Evolutionary conservation across 2,329 filamentous ascomycete species (phyloP).

Genomic region (Trichothecium roseum): DNA sequence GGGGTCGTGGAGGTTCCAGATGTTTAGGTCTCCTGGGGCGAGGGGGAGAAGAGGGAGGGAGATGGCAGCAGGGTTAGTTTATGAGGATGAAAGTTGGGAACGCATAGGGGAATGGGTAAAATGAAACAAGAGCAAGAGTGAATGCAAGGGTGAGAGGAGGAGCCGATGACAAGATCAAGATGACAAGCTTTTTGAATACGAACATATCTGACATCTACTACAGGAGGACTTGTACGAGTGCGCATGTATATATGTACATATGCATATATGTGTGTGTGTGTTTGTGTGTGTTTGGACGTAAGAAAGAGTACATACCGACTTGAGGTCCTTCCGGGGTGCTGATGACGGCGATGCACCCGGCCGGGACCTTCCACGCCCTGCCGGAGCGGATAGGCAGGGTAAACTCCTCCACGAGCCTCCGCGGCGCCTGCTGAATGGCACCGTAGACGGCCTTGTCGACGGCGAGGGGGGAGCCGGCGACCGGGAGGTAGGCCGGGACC

Average conservation of each 20-base stretch:
- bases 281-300: background rate
- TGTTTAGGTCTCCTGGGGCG: conserved; percentile 58
- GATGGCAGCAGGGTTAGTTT: too few species aligned
- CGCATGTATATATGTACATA: background rate
- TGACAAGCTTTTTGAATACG: too few species aligned
- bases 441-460: conserved; percentile 44
- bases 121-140: too few species aligned
- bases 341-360: conserved; percentile 59
- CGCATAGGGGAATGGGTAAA: too few species aligned
- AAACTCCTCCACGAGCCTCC: conserved; percentile 37
- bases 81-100: too few species aligned
- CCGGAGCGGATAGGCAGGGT: conserved; percentile 65
- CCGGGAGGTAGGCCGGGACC: conserved; percentile 37
- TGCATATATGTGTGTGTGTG: background rate
- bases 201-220: too few species aligned
- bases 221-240: background rate
- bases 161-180: too few species aligned
- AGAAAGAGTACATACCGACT: conserved; percentile 38
- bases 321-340: conserved; percentile 70
- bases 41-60: background rate
- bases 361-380: conserved; percentile 59
- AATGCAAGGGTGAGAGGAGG: too few species aligned
- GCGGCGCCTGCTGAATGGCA: conserved; percentile 41
- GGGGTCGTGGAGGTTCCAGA: conserved; percentile 69
- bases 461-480: conserved; percentile 28